Conservation (phyloP, 345 rosid genomes). For the Durio zibethinus region DNA sequence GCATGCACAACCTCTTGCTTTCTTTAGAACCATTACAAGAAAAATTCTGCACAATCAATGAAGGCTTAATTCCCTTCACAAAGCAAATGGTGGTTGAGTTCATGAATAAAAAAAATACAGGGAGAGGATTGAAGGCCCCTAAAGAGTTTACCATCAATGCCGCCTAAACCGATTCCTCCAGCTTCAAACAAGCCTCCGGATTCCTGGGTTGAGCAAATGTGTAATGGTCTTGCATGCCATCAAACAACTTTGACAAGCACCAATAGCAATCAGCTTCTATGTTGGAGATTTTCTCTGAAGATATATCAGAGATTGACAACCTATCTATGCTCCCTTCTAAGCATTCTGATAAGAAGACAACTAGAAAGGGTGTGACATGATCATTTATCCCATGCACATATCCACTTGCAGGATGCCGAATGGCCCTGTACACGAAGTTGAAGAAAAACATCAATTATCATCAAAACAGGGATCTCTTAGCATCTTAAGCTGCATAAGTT, state of each 20-base stretch:
- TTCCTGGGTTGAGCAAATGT: slow-evolving; percentile 99
- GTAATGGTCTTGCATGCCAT: slow-evolving; percentile 99
- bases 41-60: neutral
- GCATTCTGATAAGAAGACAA: slow-evolving; percentile 88
- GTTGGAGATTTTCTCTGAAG: slow-evolving; percentile 60
- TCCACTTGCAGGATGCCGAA: slow-evolving; percentile 99
- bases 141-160: slow-evolving; percentile 73
- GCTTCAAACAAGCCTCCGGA: slow-evolving; percentile 98
- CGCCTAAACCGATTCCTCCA: slow-evolving; percentile 93
- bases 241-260: slow-evolving; percentile 94
- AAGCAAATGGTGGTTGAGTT: slow-evolving; percentile 14
- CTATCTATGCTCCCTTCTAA: slow-evolving; percentile 70
- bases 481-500: too few species aligned
- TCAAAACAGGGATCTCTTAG: too few species aligned
- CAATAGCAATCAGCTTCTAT: slow-evolving; percentile 97
- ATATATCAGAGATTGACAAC: slow-evolving; percentile 73
- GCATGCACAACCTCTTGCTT: neutral
- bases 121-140: neutral
- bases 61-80: neutral
- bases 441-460: slow-evolving; percentile 14
- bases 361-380: slow-evolving; percentile 95
- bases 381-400: slow-evolving; percentile 99
- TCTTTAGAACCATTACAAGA: neutral
- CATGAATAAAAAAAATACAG: neutral
- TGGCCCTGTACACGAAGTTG: too few species aligned